Evolutionary conservation across 2,329 filamentous ascomycete genomes (phyloP), one percentile per base, ranked within the genome.

Genomic region (Aspergillus fructus): DNA sequence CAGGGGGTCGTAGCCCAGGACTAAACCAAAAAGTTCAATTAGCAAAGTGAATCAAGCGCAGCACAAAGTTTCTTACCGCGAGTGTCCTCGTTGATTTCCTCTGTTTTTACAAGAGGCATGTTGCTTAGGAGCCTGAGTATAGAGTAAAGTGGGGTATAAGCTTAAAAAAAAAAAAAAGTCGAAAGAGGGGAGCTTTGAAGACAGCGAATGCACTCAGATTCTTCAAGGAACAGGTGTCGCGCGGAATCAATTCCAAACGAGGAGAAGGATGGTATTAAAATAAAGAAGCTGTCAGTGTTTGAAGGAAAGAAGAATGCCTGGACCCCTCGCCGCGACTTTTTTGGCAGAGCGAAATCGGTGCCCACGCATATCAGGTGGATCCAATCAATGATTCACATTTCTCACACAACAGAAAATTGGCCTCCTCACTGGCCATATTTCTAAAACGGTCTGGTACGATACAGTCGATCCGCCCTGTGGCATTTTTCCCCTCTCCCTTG

Each of bases 1-100:
- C 72, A 97, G 81, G 70, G 93, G 91, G 77, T 97, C 93, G 83
- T 97, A 93, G 66, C 92, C 92, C 72, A 96, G 81, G 77, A 97
- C 93, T 97, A 68, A 4, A 54, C 13, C n/a, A 46, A 47, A 17
- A 37, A n/a, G 30, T 53, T 41, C 50, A 15, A 56, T 61, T 33
- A 55, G 39, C 27, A 27, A 30, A 37, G 24, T 41, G 34, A 21
- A 1, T 11, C 7, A 33, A 42, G n/a, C 47, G 9, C 12, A 17
- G 19, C 24, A 3, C 23, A 43, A 21, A 62, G 30, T n/a, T 61
- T 40, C 73, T 65, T 70, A 78, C 76, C 74, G 63, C 76, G 71
- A 70, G 72, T 78, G 69, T 79, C 74, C 71, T 79, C 75, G 62
- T 73, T 78, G 59, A 74, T 66, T 59, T 78, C 75, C 27, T 68